These are phyloP conservation scores for Astrocystis sublimbata DNA, from an alignment of 495 filamentous ascomycete genomes.

Conservation along the genomic window DNA sequence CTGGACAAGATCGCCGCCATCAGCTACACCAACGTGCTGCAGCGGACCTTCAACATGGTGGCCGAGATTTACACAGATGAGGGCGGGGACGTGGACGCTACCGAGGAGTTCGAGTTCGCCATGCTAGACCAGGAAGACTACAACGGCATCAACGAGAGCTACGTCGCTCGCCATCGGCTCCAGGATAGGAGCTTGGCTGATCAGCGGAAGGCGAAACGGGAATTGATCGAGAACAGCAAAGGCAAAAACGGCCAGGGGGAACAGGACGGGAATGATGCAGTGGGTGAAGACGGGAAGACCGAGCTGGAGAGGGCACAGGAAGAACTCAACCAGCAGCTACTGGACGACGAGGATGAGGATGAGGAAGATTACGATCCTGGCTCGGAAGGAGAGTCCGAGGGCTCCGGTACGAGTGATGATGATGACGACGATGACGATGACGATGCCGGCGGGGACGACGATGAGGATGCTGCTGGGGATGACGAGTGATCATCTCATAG, in stretches of 20 bases:
- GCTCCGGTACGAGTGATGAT: constrained; percentile 58
- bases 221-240: constrained; percentile 48
- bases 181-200: constrained; percentile 94
- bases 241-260: constrained; percentile 58
- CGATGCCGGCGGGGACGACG: constrained; percentile 51
- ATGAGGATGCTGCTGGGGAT: constrained; percentile 29
- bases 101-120: constrained; percentile 75
- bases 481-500: constrained; percentile 20
- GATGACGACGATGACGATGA: constrained; percentile 55
- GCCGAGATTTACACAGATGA: constrained; percentile 56
- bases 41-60: constrained; percentile 91
- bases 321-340: constrained; percentile 50
- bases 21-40: constrained; percentile 86
- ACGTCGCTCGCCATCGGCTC: constrained; percentile 76
- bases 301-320: constrained; percentile 54
- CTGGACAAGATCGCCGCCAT: constrained; percentile 76
- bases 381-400: constrained; percentile 72
- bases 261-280: constrained; percentile 48
- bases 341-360: constrained; percentile 77
- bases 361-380: constrained; percentile 90
- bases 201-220: constrained; percentile 72
- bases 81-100: constrained; percentile 43
- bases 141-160: constrained; percentile 72
- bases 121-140: constrained; percentile 90
- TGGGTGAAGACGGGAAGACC: constrained; percentile 68